These are phyloP conservation scores for Rostrohypoxylon terebratum DNA, from an alignment of 495 filamentous ascomycete species.

Conservation along the genomic window DNA sequence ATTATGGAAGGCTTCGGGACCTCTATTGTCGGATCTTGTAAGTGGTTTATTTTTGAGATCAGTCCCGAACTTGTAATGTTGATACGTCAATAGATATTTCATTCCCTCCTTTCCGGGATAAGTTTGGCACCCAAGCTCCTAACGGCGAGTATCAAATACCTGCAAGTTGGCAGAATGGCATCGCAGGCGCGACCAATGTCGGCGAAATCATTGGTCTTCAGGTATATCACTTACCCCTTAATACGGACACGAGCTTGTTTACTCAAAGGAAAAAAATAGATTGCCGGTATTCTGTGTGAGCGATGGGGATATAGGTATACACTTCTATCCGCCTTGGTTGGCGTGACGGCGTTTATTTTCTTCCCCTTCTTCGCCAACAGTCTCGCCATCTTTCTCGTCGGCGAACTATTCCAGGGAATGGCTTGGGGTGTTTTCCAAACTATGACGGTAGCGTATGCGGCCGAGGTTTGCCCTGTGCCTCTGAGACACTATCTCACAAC, in stretches of 20 bases:
- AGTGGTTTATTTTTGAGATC: conserved; percentile 13
- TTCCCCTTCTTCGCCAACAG: conserved; percentile 71
- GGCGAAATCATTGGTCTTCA: conserved; percentile 56
- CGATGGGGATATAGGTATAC: conserved; percentile 50
- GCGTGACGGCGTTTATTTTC: conserved; percentile 64
- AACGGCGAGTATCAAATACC: conserved; percentile 51
- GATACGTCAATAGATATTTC: conserved; percentile 40
- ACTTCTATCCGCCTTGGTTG: conserved; percentile 56
- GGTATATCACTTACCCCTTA: conserved; percentile 23
- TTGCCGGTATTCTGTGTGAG: conserved; percentile 48
- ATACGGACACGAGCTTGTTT: conserved; percentile 53
- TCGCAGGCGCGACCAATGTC: conserved; percentile 55
- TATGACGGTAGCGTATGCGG: conserved; percentile 64
- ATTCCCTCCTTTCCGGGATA: conserved; percentile 46
- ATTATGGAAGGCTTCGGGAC: conserved; percentile 68
- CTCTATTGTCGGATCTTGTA: conserved; percentile 48
- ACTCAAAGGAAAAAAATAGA: conserved; percentile 51
- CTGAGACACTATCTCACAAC: conserved; percentile 71
- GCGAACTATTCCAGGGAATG: conserved; percentile 77
- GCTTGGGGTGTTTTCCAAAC: conserved; percentile 75
- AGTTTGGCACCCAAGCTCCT: conserved; percentile 43
- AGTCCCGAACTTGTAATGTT: neutral
- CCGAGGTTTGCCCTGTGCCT: conserved; percentile 71
- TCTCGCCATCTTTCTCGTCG: conserved; percentile 70
- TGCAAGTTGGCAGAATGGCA: conserved; percentile 54